Evolutionary conservation across 805 yeast genomes (phyloP).

Genomic region (Isabelozyma heimii): DNA sequence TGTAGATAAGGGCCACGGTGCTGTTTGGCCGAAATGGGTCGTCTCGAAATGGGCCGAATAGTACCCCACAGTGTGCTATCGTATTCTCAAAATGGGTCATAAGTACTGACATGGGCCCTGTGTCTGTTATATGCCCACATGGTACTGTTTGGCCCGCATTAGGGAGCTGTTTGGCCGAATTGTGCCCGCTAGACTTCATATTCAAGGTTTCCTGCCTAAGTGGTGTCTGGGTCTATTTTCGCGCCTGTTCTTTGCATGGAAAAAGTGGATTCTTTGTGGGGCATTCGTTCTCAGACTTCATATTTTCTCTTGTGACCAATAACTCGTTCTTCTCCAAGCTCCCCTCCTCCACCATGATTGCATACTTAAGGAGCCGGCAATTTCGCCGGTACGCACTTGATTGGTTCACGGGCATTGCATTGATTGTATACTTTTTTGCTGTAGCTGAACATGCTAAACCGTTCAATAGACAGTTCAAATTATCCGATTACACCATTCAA

Average conservation of each 20-base stretch:
- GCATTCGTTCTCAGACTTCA: not conserved
- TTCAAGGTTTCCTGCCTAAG: no score
- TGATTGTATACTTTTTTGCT: conserved; percentile 23
- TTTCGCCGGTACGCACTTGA: conserved; percentile 15
- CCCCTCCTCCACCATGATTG: not conserved
- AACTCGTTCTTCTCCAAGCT: not conserved
- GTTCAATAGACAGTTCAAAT: conserved; percentile 32
- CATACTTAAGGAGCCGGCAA: not conserved
- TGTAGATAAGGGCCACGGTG: no score
- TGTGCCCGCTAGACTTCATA: no score
- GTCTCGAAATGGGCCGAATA: no score
- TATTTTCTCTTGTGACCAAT: not conserved
- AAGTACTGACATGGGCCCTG: no score
- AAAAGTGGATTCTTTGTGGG: not conserved
- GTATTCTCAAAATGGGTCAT: no score
- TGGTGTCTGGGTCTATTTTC: no score
- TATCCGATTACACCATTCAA: conserved; percentile 27
- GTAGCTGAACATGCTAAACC: conserved; percentile 33
- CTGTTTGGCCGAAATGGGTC: no score
- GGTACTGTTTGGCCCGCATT: no score
- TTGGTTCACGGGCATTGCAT: conserved; percentile 24
- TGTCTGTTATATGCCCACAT: no score
- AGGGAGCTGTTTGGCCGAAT: no score
- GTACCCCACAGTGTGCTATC: no score
- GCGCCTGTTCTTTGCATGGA: not conserved